Evolutionary conservation across 2,329 filamentous ascomycete species (phyloP).

Genomic region (Fonsecaea multimorphosa): DNA sequence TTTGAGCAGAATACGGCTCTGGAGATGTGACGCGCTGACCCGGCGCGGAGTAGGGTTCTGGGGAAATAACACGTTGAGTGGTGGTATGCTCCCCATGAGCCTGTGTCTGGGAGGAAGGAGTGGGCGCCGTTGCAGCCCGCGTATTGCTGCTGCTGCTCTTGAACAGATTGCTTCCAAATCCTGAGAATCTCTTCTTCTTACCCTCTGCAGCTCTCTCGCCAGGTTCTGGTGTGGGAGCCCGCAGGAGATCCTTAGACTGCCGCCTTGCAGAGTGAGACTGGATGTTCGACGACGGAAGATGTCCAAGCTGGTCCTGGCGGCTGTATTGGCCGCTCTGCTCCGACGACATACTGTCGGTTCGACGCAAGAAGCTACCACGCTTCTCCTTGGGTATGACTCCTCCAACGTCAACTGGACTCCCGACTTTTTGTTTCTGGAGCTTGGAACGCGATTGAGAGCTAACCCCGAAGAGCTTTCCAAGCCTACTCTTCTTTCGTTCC

Average conservation of each 20-base stretch:
- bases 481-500: slow-evolving; percentile 28
- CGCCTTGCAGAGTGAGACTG: slow-evolving; percentile 21
- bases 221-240: slow-evolving; percentile 20
- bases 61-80: slow-evolving; percentile 22
- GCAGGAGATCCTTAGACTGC: slow-evolving; percentile 22
- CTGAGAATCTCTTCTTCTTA: slow-evolving; percentile 38
- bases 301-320: slow-evolving; percentile 28
- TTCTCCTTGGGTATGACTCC: slow-evolving; percentile 27
- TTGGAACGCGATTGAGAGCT: slow-evolving; percentile 29
- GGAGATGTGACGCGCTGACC: slow-evolving; percentile 25
- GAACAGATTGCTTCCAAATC: slow-evolving; percentile 29
- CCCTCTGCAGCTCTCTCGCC: slow-evolving; percentile 19
- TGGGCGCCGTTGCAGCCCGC: slow-evolving; percentile 10
- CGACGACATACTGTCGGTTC: slow-evolving; percentile 34
- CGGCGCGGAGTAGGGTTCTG: slow-evolving; percentile 17
- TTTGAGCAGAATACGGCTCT: slow-evolving; percentile 22
- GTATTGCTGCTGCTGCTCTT: slow-evolving; percentile 25
- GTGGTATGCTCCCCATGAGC: slow-evolving; percentile 7
- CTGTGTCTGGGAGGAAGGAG: slow-evolving; percentile 7
- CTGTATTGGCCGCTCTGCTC: slow-evolving; percentile 27
- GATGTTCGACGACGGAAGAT: slow-evolving; percentile 23
- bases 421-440: slow-evolving; percentile 25
- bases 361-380: slow-evolving; percentile 27
- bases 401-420: slow-evolving; percentile 8
- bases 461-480: slow-evolving; percentile 32